Base-by-base conservation (phyloP, 176 grass and related monocot species). In the Eleusine indica region DNA sequence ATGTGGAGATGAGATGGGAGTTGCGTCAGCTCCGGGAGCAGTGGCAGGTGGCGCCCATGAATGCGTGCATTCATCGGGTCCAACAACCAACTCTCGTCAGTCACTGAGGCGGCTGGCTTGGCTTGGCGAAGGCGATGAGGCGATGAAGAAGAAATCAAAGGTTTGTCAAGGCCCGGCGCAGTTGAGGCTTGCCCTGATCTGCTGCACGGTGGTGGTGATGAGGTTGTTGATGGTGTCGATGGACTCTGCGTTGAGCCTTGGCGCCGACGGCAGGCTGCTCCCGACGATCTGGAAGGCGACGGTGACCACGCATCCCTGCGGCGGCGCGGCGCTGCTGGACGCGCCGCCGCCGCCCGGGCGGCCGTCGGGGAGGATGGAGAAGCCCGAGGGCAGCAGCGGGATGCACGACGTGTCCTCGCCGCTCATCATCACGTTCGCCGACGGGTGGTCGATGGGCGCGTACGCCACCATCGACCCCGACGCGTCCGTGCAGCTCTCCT, bases 401-500 rank as follows among this genome's bases (percentile, higher is more conserved):
- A 98, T 91, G 43, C 46, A 72, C 12, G 86, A 96, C 3, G 93
- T 89, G 76, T 99, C 97, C 86, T 92, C 91, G 5, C 97, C 97
- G 47, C 93, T 91, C 93, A 99, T 99, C 75, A 96, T 88, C 30
- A 99, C 68, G 91, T 94, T 95, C 52, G 92, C 91, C 9, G 85
- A 84, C 30, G 48, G 91, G 18, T 96, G 28, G 85, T 99, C 97
- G 7, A 99, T 91, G 0, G 93, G 91, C 10, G 97, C 85, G 71
- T 94, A 89, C 56, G 96, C 91, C 29, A 99, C 91, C 38, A 96
- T 51, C 14, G 97, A 90, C 3, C 89, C 93, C 9, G 87, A 91
- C 74, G 87, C 78, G 40, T 99, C 97, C 11, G 91, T 96, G 89
- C 86, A 92, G 91, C 91, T 94, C 93, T 99, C 97, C 85, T 99